These are phyloP conservation scores for Annulohypoxylon bovei DNA, from an alignment of 495 filamentous ascomycete species.

Conservation along the genomic window DNA sequence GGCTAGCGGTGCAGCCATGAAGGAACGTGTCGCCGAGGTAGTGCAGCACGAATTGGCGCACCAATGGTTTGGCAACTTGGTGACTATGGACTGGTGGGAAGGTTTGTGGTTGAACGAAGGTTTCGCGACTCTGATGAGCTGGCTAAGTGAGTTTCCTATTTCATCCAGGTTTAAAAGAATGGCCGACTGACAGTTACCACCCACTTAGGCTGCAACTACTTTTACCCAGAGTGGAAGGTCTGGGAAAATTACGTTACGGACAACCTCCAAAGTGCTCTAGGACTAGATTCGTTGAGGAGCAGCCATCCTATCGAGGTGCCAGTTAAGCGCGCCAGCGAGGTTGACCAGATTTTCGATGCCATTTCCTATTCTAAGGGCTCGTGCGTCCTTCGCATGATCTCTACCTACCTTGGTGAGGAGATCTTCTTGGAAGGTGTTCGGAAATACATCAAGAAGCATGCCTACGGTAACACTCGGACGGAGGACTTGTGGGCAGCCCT, in stretches of 20 bases:
- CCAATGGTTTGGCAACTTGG: conserved; percentile 99
- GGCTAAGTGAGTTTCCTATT: conserved; percentile 48
- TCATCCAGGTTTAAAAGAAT: conserved; percentile 5
- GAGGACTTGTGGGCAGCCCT: conserved; percentile 91
- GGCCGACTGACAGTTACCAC: conserved; percentile 35
- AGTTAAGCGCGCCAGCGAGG: conserved; percentile 92
- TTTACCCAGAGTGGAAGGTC: conserved; percentile 99
- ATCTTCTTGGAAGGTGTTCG: conserved; percentile 93
- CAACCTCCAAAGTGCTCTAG: conserved; percentile 85
- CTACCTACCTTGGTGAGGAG: conserved; percentile 92
- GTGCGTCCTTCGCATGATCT: conserved; percentile 96
- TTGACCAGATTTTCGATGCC: conserved; percentile 98
- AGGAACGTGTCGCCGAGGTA: conserved; percentile 91
- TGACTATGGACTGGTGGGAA: conserved; percentile 99
- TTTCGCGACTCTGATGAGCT: conserved; percentile 86
- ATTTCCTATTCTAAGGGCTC: conserved; percentile 98
- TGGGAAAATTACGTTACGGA: conserved; percentile 95
- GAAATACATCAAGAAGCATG: conserved; percentile 93
- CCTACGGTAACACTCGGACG: conserved; percentile 86
- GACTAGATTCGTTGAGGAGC: conserved; percentile 89
- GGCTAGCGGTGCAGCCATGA: conserved; percentile 87
- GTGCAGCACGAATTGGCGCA: conserved; percentile 98
- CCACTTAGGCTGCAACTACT: conserved; percentile 75
- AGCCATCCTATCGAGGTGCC: conserved; percentile 98
- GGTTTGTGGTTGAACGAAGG: conserved; percentile 98